Evolutionary conservation across 139 green algal species (phyloP).

Genomic region (Desmodesmus armatus): DNA sequence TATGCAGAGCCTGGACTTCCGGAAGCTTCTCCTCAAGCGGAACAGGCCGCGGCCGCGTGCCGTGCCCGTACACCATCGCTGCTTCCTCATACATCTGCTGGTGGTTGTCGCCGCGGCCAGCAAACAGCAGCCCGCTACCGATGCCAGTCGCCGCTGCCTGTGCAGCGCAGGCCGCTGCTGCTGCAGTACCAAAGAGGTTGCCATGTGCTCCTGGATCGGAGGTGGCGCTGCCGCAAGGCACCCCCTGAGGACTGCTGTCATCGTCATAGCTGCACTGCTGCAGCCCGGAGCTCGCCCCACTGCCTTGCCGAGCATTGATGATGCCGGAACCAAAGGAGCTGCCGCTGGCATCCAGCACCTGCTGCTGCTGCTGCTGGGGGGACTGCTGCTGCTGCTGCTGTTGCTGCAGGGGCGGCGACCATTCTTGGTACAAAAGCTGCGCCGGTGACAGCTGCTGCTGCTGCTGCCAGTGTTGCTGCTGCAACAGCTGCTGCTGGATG

Average conservation of each 20-base stretch:
- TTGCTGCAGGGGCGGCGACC: neutral
- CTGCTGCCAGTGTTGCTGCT: neutral
- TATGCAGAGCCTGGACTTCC: constrained; percentile 31
- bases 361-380: neutral
- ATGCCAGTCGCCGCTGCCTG: neutral
- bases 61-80: neutral
- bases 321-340: too few relatives aligned
- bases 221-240: constrained; percentile 2
- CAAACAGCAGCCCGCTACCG: neutral
- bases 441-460: neutral
- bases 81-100: too few relatives aligned
- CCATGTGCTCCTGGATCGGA: neutral
- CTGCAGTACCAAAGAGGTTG: constrained; percentile 19
- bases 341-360: neutral
- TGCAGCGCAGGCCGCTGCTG: constrained; percentile 2
- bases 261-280: neutral
- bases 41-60: neutral
- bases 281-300: neutral
- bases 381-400: neutral
- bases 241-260: neutral
- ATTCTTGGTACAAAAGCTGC: neutral
- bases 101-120: neutral
- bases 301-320: too few relatives aligned
- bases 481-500: neutral
- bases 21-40: constrained; percentile 21